Conservation (phyloP, 2,329 filamentous ascomycete genomes). For the Clonostachys chloroleuca region DNA sequence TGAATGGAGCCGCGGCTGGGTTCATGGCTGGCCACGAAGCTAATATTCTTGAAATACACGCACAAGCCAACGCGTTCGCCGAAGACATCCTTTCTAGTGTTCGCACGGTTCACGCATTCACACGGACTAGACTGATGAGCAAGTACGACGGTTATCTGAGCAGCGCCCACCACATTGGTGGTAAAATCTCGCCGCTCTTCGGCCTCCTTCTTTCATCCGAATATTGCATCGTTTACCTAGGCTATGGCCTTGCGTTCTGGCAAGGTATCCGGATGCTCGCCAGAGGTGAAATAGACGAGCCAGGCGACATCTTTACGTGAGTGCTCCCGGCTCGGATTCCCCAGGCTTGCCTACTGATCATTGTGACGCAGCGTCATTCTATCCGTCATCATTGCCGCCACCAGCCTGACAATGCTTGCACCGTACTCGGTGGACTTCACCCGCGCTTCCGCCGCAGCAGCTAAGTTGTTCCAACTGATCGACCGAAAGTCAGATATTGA, state of each 20-base stretch:
- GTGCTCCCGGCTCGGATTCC: neutral
- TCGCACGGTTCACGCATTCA: conserved; percentile 36
- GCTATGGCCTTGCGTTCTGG: conserved; percentile 39
- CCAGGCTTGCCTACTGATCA: neutral
- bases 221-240: conserved; percentile 34
- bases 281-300: conserved; percentile 23
- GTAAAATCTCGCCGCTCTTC: conserved; percentile 29
- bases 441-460: conserved; percentile 26
- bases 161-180: conserved; percentile 25
- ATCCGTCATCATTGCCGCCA: conserved; percentile 29
- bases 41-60: conserved; percentile 11
- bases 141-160: conserved; percentile 31
- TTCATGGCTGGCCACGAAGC: conserved; percentile 14
- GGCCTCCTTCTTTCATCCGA: conserved; percentile 30
- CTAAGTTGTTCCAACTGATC: conserved; percentile 28
- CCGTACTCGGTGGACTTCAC: conserved; percentile 30
- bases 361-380: conserved; percentile 22
- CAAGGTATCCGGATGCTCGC: conserved; percentile 32
- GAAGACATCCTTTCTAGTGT: conserved; percentile 29
- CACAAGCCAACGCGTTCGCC: conserved; percentile 20
- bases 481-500: conserved; percentile 28
- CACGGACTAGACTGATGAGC: conserved; percentile 26
- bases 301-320: conserved; percentile 2
- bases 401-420: conserved; percentile 26
- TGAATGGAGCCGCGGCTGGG: conserved; percentile 11